Conservation (phyloP, 129 eudicot species). For the Cynara cardunculus region DNA sequence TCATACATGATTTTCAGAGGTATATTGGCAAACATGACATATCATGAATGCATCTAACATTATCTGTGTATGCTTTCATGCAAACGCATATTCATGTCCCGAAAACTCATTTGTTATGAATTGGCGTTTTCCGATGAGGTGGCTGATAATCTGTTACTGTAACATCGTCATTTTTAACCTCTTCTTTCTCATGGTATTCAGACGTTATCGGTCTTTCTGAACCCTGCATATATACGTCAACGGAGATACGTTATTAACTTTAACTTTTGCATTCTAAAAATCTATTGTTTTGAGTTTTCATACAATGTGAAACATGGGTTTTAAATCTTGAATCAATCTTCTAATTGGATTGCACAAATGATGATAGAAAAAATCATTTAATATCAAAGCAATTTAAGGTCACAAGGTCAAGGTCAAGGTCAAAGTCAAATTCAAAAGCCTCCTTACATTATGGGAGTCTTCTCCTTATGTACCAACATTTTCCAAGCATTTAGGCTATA, state of each 20-base stretch:
- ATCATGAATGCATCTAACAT: not conserved
- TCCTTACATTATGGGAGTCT: slow-evolving; percentile 8
- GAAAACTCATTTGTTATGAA: slow-evolving; percentile 36
- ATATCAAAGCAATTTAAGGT: not conserved
- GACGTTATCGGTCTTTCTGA: not conserved
- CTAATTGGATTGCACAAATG: not conserved
- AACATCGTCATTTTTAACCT: not conserved
- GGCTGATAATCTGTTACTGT: slow-evolving; percentile 35
- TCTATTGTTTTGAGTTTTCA: not conserved
- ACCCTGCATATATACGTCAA: slow-evolving; percentile 28
- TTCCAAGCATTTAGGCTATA: not conserved
- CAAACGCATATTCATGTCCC: not conserved
- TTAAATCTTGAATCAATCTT: not conserved
- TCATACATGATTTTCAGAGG: not conserved
- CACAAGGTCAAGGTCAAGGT: not conserved
- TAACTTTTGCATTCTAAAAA: not conserved
- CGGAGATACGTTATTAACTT: not conserved
- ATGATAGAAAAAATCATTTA: too few species aligned
- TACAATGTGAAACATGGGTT: not conserved
- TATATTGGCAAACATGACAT: not conserved
- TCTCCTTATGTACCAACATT: not conserved
- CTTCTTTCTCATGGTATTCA: slow-evolving; percentile 6
- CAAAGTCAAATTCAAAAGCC: slow-evolving; percentile 1
- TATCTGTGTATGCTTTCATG: not conserved
- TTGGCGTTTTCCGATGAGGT: slow-evolving; percentile 36